Conservation (phyloP, 179 eudicot species). For the Pouteria campechiana region DNA sequence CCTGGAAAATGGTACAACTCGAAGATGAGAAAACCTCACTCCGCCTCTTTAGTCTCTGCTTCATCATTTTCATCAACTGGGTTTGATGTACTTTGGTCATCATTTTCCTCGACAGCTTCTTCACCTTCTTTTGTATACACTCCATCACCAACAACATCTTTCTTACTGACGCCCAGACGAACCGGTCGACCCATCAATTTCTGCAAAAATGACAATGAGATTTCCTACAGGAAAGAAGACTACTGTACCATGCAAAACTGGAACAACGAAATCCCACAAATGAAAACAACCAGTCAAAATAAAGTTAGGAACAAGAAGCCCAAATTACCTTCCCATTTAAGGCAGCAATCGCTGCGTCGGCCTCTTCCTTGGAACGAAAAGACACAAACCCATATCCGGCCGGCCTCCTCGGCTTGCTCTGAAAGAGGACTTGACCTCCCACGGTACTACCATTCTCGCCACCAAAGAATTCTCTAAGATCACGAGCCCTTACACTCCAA, state of each 20-base stretch:
- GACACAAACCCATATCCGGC: conserved; percentile 85
- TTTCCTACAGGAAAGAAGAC: too few relatives aligned
- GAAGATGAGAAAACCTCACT: too few relatives aligned
- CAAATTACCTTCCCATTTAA: conserved; percentile 63
- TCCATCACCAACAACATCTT: too few relatives aligned
- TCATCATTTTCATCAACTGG: too few relatives aligned
- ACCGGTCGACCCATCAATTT: conserved; percentile 55
- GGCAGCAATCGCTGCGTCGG: conserved; percentile 47
- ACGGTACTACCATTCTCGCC: conserved; percentile 33
- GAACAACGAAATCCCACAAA: too few relatives aligned
- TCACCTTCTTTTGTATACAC: too few relatives aligned
- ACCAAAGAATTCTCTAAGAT: conserved; percentile 54
- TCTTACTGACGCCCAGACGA: conserved; percentile 49
- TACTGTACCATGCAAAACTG: too few relatives aligned
- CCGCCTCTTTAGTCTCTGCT: too few relatives aligned
- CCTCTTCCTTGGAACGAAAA: conserved; percentile 53
- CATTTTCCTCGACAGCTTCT: too few relatives aligned
- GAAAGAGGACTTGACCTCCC: conserved; percentile 53
- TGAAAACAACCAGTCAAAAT: background rate
- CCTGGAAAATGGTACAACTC: too few relatives aligned
- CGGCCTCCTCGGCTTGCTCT: conserved; percentile 43
- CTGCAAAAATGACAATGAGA: too few relatives aligned
- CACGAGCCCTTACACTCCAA: conserved; percentile 46
- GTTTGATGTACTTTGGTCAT: too few relatives aligned
- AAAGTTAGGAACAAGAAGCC: background rate